Conservation (phyloP, 1,284 basidiomycete genomes). For the Ceraceosorus bombacis region DNA sequence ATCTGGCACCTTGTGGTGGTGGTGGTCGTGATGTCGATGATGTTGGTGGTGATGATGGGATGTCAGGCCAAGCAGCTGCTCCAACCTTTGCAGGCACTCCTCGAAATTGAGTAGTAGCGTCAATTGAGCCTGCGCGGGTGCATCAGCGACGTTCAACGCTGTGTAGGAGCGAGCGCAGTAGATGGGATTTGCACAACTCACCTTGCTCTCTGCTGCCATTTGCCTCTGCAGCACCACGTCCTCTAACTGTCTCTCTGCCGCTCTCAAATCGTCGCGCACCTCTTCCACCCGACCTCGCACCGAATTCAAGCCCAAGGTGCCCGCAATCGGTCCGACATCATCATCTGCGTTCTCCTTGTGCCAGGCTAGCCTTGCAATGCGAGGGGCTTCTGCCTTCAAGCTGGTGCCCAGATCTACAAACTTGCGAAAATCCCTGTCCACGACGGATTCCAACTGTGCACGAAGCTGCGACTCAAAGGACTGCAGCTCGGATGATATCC, state of each 20-base stretch:
- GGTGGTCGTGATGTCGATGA: too few relatives aligned
- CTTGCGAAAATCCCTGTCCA: constrained; percentile 9
- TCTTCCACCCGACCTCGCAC: background rate
- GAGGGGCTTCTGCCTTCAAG: constrained; percentile 6
- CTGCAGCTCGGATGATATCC: background rate
- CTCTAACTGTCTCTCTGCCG: constrained; percentile 3
- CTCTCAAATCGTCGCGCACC: constrained; percentile 4
- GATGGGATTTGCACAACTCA: too few relatives aligned
- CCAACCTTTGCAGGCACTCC: constrained; percentile 7
- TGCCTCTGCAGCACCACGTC: background rate
- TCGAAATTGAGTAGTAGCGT: constrained; percentile 9
- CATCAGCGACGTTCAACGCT: too few relatives aligned
- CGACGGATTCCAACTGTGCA: constrained; percentile 2
- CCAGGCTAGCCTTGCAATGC: constrained; percentile 10
- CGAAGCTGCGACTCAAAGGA: background rate
- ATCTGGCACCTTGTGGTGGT: too few relatives aligned
- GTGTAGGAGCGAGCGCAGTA: too few relatives aligned
- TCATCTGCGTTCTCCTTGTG: background rate
- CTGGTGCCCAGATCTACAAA: constrained; percentile 7
- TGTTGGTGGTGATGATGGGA: too few relatives aligned
- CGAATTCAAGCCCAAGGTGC: too few relatives aligned
- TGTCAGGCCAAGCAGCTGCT: constrained; percentile 12
- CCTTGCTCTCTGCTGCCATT: background rate
- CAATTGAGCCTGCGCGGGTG: background rate
- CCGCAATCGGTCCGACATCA: too few relatives aligned